Conservation (phyloP, 371 early-diverging fungal genomes). For the Lichtheimia corymbifera region DNA sequence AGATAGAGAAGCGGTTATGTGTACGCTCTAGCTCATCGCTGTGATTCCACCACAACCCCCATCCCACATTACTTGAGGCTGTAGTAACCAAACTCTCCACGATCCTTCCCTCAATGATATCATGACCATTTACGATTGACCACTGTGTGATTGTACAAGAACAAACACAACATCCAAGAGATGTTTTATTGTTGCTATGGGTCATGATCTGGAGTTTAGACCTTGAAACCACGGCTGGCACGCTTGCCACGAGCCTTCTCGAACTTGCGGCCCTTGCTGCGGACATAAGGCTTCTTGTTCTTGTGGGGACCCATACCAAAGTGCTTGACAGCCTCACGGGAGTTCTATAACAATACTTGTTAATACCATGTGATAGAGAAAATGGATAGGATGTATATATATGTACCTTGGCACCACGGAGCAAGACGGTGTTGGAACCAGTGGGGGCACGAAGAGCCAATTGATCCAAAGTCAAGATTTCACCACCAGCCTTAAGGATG, state of each 20-base stretch:
- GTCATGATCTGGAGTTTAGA: conserved; percentile 42
- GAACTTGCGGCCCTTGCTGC: conserved; percentile 99
- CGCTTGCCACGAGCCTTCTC: conserved; percentile 99
- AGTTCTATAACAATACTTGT: conserved; percentile 37
- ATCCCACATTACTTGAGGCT: no score
- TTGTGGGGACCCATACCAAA: conserved; percentile 76
- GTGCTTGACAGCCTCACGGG: conserved; percentile 97
- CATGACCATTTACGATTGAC: no score
- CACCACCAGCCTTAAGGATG: conserved; percentile 98
- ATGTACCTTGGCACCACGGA: conserved; percentile 82
- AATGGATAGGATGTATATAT: no score
- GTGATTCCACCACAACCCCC: no score
- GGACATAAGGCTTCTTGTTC: conserved; percentile 89
- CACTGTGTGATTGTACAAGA: no score
- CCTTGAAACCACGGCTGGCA: conserved; percentile 94
- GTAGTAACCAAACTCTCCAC: no score
- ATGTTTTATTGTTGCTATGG: no score
- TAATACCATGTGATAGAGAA: no score
- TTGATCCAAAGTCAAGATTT: conserved; percentile 97
- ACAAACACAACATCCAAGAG: no score
- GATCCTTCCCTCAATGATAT: no score
- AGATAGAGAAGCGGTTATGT: no score
- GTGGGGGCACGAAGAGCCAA: conserved; percentile 97
- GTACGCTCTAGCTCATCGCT: no score
- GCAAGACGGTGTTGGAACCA: conserved; percentile 93